Conservation (phyloP, 768 basidiomycete genomes). For the Agrocybe chaxingu region DNA sequence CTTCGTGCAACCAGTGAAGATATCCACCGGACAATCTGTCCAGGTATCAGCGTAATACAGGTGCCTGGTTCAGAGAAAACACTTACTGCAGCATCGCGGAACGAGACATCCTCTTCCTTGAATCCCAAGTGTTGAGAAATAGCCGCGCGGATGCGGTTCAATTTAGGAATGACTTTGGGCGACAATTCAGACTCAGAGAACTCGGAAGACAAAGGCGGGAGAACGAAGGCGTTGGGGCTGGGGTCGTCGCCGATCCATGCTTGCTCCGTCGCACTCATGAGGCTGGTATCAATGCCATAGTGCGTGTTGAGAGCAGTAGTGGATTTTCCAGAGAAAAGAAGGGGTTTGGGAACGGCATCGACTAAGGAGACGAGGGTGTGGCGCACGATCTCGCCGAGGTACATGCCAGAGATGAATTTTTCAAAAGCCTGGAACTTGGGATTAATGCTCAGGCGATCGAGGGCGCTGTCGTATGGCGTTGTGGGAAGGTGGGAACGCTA, state of each 20-base stretch:
- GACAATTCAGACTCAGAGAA: constrained; percentile 32
- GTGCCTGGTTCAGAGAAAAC: neutral
- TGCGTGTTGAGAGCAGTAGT: constrained; percentile 76
- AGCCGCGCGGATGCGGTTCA: constrained; percentile 57
- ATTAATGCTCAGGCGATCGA: constrained; percentile 94
- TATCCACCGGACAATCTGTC: constrained; percentile 77
- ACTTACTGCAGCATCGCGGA: constrained; percentile 56
- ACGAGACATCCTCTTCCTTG: constrained; percentile 47
- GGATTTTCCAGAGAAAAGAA: constrained; percentile 81
- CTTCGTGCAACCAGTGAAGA: constrained; percentile 75
- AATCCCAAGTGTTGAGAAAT: constrained; percentile 64
- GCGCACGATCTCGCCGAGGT: constrained; percentile 91
- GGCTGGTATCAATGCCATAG: constrained; percentile 93
- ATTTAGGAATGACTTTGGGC: constrained; percentile 27
- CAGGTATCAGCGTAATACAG: constrained; percentile 8
- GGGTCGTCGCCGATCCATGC: constrained; percentile 57
- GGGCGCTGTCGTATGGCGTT: constrained; percentile 86
- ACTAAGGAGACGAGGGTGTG: constrained; percentile 81
- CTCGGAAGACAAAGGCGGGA: constrained; percentile 31
- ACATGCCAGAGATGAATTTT: constrained; percentile 99
- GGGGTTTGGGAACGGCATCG: constrained; percentile 64
- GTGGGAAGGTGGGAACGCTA: constrained; percentile 81
- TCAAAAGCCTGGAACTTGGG: constrained; percentile 92
- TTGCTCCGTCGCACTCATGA: constrained; percentile 80
- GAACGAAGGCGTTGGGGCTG: constrained; percentile 23